Percentiles rank a stretch among this genome's conserved stretches.
Conservation (phyloP, 2,329 filamentous ascomycete genomes). For the Pseudodiploospora longispora region DNA sequence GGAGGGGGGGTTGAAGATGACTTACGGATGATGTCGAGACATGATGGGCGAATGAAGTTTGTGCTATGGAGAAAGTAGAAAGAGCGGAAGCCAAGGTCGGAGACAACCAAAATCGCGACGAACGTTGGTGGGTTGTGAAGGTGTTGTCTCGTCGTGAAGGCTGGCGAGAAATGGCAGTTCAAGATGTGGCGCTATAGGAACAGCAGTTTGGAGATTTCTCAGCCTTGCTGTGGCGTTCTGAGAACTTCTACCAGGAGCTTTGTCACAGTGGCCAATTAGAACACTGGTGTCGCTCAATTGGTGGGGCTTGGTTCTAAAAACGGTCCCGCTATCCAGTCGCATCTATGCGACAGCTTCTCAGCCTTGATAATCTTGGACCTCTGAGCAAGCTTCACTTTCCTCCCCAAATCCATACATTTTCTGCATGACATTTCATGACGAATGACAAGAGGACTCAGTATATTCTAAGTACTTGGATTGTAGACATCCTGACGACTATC, state of each 20-base stretch:
- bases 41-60: conserved; percentile 39
- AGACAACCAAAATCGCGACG: too few species aligned
- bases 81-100: too few species aligned
- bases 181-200: conserved; percentile 8
- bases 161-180: conserved; percentile 1
- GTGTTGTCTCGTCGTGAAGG: neutral
- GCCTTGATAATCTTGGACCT: conserved; percentile 17
- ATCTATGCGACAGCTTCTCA: conserved; percentile 14
- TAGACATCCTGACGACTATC: too few species aligned
- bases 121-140: neutral
- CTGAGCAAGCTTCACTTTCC: neutral
- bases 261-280: neutral
- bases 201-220: conserved; percentile 27
- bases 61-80: neutral
- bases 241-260: conserved; percentile 1
- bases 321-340: conserved; percentile 1
- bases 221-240: conserved; percentile 32
- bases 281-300: neutral
- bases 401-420: conserved; percentile 1
- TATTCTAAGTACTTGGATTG: too few species aligned
- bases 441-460: too few species aligned
- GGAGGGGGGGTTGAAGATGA: conserved; percentile 13
- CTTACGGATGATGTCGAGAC: conserved; percentile 91
- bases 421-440: neutral
- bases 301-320: conserved; percentile 4